Conservation (phyloP, 176 grass and related monocot species). For the Calamus simplicifolius region DNA sequence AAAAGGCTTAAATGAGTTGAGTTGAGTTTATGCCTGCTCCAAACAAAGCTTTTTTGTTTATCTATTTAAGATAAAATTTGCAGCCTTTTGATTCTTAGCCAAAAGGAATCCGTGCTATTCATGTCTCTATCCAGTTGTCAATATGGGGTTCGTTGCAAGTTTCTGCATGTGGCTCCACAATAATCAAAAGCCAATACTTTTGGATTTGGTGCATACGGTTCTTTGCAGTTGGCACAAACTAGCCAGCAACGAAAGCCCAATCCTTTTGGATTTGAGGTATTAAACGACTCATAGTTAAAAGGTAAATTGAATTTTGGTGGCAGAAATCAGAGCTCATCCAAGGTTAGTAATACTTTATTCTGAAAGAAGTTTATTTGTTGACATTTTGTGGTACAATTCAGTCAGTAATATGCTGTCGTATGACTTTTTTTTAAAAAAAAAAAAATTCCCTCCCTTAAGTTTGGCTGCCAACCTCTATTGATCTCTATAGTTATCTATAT, state of each 20-base stretch:
- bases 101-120: no score
- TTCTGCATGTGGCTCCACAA: slow-evolving; percentile 48
- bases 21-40: no score
- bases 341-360: slow-evolving; percentile 6
- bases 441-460: neutral
- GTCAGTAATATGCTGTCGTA: no score
- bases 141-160: slow-evolving; percentile 77
- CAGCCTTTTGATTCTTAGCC: neutral
- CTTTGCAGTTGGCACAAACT: neutral
- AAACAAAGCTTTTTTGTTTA: neutral
- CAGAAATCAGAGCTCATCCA: slow-evolving; percentile 11
- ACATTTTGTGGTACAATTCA: no score
- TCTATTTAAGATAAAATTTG: slow-evolving; percentile 7
- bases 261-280: slow-evolving; percentile 72
- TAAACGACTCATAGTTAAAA: slow-evolving; percentile 29
- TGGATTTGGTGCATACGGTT: slow-evolving; percentile 39
- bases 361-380: no score
- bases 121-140: slow-evolving; percentile 40
- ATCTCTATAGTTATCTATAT: neutral
- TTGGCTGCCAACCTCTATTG: neutral
- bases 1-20: no score
- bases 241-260: slow-evolving; percentile 61
- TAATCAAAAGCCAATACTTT: slow-evolving; percentile 58
- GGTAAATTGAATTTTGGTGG: slow-evolving; percentile 19
- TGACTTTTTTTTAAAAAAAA: no score